Base-by-base conservation (phyloP, 1,139 yeast species). In the Pichia terricola region DNA sequence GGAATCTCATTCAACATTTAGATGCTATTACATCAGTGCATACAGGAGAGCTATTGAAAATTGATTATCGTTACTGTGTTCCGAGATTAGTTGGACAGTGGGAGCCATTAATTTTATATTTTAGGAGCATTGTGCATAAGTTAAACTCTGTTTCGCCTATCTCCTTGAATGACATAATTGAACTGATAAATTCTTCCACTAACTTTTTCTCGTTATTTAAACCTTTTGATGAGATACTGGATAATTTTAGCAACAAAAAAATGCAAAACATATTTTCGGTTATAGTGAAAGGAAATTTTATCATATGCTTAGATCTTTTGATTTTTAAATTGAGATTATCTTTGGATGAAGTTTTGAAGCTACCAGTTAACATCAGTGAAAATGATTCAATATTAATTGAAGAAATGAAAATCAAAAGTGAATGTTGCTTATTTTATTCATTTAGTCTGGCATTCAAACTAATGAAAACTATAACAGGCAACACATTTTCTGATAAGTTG, bases 41-140 rank as follows among this genome's bases (percentile, higher is more conserved):
- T 37, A 38, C 50, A 22, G 60, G 60, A 1, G 41, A 45, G 2
- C 52, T 54, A 6, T 37, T 52, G 26, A 26, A 50, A 38, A 49
- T 57, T 26, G 49, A 53, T 43, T 55, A 55, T 34, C 45, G 40
- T 4, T 50, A 36, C 28, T 50, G 53, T 34, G 50, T 50, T 37
- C 49, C 49, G 4, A 39, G 42, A 26, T 35, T 37, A 35, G 37
- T 7, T 38, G 43, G 25, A 22, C 40, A 30, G 33, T 37, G 37
- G 45, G 44, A 39, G 28, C 42, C 45, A 37, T 10, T 37, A 28
- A 9, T 35, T 26, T 11, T 43, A 43, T 42, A 33, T 28, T 37
- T 50, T 5, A 46, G 58, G 30, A 39, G 47, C 8, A 42, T 46
- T 5, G 43, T 50, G 3, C 1, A 9, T 3, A 8, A 39, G 3